Base-by-base conservation (phyloP, 1,284 basidiomycete genomes). In the Cryptococcus sp. region DNA sequence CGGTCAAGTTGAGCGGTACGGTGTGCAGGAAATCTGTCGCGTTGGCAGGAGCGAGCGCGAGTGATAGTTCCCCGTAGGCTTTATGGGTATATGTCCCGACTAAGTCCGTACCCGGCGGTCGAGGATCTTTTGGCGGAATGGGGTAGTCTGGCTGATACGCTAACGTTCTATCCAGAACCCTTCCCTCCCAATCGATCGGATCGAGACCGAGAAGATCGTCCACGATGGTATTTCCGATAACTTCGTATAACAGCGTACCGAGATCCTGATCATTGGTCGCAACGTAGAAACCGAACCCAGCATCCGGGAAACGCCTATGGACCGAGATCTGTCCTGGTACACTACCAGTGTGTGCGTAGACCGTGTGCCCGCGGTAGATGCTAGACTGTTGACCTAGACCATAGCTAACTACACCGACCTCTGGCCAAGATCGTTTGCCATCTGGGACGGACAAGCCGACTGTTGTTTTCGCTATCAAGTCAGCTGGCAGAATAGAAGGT, bases 201-300 rank as follows among this genome's bases (percentile, higher is more conserved):
- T 59, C 61, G 25, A 68, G 41, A 3, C 62, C 61, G 4, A 71
- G 49, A 3, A 69, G 15, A 19, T 55, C 52, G 46, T 71, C 70
- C 29, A 70, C 8, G 16, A 70, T 55, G 15, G 46, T 48, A 44
- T 57, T 63, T 15, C 47, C 57, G 23, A 69, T 45, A 8, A 58
- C 52, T 16, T 59, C 51, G 4, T 60, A 29, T 11, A 68, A 29
- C 10, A 34, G 29, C 3, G 46, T 20, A 1, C 70, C 72, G 40
- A 64, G 63, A 5, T 61, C 55, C 10, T 69, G 60, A 43, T 71
- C 67, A 51, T 74, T 72, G 43, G 57, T 41, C 26, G 64, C 63
- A 25, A 68, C 41, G n/a, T 59, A 57, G 41, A 72, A 38, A 1
- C 65, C 70, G 13, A 68, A 25, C 1, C 59, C 60, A 5, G 55